Conservation (phyloP, 177 flowering plant species). For the Vitis hybrid region DNA sequence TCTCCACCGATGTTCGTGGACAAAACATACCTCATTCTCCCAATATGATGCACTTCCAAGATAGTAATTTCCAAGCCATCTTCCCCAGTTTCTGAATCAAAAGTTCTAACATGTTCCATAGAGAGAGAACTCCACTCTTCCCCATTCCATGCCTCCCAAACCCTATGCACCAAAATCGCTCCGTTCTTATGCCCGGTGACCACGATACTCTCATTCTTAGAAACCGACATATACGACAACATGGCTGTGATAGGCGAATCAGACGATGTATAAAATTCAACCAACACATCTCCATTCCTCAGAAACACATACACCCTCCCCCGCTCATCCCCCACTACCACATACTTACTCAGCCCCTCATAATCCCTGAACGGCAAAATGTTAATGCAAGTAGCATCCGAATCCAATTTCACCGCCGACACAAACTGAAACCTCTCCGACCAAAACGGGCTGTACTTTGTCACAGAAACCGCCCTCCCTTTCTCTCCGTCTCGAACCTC, state of each 20-base stretch:
- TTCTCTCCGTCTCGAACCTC: slow-evolving; percentile 27
- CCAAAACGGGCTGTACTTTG: slow-evolving; percentile 85
- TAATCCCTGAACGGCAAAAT: slow-evolving; percentile 77
- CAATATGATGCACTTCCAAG: slow-evolving; percentile 86
- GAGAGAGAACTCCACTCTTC: slow-evolving; percentile 69
- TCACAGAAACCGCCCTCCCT: slow-evolving; percentile 50
- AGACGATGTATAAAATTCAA: slow-evolving; percentile 52
- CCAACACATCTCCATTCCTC: slow-evolving; percentile 74
- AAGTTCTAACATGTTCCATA: slow-evolving; percentile 44
- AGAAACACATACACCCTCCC: slow-evolving; percentile 74
- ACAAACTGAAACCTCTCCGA: slow-evolving; percentile 85
- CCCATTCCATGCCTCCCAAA: slow-evolving; percentile 67
- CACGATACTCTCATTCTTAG: slow-evolving; percentile 79
- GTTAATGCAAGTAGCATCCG: slow-evolving; percentile 65
- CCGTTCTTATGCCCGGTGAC: slow-evolving; percentile 90
- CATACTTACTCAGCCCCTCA: slow-evolving; percentile 87
- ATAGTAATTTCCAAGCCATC: slow-evolving; percentile 37
- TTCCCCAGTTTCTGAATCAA: slow-evolving; percentile 30
- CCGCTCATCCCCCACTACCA: slow-evolving; percentile 80
- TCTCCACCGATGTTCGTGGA: slow-evolving; percentile 56
- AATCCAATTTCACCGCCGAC: slow-evolving; percentile 82
- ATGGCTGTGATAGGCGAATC: slow-evolving; percentile 65
- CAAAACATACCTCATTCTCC: slow-evolving; percentile 69
- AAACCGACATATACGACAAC: slow-evolving; percentile 67
- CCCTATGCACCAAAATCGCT: slow-evolving; percentile 52